phyloP scores from a whole-genome alignment of 768 basidiomycete genomes.

The Lactarius pseudohatsudake region DNA sequence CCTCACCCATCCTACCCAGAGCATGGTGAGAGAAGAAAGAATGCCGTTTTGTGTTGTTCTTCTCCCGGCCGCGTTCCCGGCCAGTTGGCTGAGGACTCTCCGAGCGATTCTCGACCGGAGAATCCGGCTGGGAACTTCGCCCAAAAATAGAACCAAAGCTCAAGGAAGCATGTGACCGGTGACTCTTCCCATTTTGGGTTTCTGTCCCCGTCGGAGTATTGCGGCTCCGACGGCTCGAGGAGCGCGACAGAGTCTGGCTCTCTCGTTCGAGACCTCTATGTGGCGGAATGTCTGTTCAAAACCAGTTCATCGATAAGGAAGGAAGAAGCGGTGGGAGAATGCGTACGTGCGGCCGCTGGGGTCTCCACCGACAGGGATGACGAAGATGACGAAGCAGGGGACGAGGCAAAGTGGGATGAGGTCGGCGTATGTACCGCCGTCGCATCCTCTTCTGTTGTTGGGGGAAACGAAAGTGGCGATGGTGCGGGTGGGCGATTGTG shows the following conservation, averaged over 20 bases:
- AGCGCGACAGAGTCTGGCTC: background rate
- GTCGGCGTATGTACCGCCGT: background rate
- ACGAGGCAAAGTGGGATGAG: constrained; percentile 4
- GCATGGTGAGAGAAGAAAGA: constrained; percentile 37
- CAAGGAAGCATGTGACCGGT: constrained; percentile 7
- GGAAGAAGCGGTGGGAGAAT: background rate
- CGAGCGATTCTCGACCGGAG: constrained; percentile 20
- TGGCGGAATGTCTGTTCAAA: constrained; percentile 4
- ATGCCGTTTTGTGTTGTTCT: constrained; percentile 26
- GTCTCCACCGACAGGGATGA: background rate
- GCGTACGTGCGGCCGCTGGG: constrained; percentile 6
- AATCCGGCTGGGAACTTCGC: constrained; percentile 10
- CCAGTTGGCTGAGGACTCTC: constrained; percentile 34
- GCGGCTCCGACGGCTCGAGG: constrained; percentile 5
- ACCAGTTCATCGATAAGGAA: background rate
- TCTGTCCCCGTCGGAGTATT: background rate
- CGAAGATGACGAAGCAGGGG: constrained; percentile 7
- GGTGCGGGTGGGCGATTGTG: constrained; percentile 31
- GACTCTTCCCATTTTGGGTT: background rate
- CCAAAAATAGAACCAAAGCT: constrained; percentile 20
- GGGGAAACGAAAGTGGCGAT: constrained; percentile 37
- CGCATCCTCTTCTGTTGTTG: constrained; percentile 18
- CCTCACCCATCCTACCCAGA: constrained; percentile 42
- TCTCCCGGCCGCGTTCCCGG: constrained; percentile 32
- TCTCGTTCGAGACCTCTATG: background rate